These are phyloP conservation scores for Tubosaeta brunneosetosa DNA, from an alignment of 768 basidiomycete genomes.

Conservation along the genomic window DNA sequence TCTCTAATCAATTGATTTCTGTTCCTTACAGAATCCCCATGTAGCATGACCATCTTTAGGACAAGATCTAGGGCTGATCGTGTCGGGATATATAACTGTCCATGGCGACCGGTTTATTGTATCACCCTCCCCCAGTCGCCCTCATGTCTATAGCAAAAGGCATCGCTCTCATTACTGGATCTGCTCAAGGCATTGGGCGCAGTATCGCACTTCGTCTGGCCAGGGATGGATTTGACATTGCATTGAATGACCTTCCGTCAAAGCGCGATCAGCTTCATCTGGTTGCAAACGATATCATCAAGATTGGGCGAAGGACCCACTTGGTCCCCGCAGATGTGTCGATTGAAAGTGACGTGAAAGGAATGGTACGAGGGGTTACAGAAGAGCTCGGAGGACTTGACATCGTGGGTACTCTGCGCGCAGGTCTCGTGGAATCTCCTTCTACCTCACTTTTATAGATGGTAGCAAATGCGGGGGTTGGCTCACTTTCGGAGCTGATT, in stretches of 20 bases:
- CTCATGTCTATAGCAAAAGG: constrained; percentile 24
- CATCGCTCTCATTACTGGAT: constrained; percentile 34
- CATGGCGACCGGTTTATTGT: no score
- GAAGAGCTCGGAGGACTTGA: constrained; percentile 40
- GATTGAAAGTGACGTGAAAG: constrained; percentile 38
- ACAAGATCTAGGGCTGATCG: no score
- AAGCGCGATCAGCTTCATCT: constrained; percentile 27
- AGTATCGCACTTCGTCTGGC: constrained; percentile 34
- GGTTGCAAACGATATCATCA: constrained; percentile 27
- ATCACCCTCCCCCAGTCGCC: no score
- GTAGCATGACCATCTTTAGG: no score
- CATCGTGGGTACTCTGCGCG: constrained; percentile 35
- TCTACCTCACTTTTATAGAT: constrained; percentile 11
- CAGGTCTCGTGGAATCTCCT: neutral
- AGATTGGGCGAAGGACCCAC: constrained; percentile 24
- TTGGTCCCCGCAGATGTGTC: constrained; percentile 38
- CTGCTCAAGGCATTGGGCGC: constrained; percentile 28
- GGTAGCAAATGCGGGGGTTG: constrained; percentile 26
- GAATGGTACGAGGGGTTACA: constrained; percentile 32
- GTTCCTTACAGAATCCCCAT: no score
- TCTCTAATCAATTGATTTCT: no score
- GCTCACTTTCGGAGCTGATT: neutral
- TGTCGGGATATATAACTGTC: no score
- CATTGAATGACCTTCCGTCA: constrained; percentile 28
- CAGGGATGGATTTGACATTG: constrained; percentile 29